Conservation (phyloP, 2,329 filamentous ascomycete species). For the Penicillium oxalicum region DNA sequence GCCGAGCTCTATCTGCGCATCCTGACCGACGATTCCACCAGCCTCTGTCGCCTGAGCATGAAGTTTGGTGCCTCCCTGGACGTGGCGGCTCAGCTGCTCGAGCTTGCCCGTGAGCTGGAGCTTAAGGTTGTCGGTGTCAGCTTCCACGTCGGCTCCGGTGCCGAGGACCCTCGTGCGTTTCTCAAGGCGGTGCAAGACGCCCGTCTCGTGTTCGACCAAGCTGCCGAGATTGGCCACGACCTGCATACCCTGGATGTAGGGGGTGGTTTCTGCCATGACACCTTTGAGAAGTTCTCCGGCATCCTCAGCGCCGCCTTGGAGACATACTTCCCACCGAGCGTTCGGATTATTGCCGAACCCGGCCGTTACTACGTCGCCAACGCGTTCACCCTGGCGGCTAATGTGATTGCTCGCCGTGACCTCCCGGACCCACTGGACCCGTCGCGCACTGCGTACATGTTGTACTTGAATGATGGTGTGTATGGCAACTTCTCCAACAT, state of each 20-base stretch:
- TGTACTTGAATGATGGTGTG: slow-evolving; percentile 94
- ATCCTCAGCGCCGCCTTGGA: slow-evolving; percentile 76
- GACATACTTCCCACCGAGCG: slow-evolving; percentile 73
- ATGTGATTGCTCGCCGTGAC: slow-evolving; percentile 90
- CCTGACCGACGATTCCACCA: slow-evolving; percentile 90
- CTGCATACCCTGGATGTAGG: slow-evolving; percentile 89
- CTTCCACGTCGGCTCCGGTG: slow-evolving; percentile 96
- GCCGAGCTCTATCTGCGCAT: slow-evolving; percentile 93
- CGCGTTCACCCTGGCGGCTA: slow-evolving; percentile 91
- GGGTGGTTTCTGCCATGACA: slow-evolving; percentile 85
- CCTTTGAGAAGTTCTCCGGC: slow-evolving; percentile 82
- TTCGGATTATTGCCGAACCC: slow-evolving; percentile 90
- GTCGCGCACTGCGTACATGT: slow-evolving; percentile 67
- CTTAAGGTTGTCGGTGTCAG: slow-evolving; percentile 93
- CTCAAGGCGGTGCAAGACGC: slow-evolving; percentile 87
- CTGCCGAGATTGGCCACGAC: slow-evolving; percentile 65
- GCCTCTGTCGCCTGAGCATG: slow-evolving; percentile 88
- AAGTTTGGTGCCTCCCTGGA: slow-evolving; percentile 95
- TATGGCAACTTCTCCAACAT: slow-evolving; percentile 99
- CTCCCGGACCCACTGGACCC: slow-evolving; percentile 61
- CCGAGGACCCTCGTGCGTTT: slow-evolving; percentile 88
- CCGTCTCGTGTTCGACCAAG: slow-evolving; percentile 81
- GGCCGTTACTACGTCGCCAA: slow-evolving; percentile 92
- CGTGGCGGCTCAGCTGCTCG: slow-evolving; percentile 67
- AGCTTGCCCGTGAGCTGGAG: slow-evolving; percentile 71